Conservation (phyloP, 2,329 filamentous ascomycete genomes). For the Tothia fuscella region DNA sequence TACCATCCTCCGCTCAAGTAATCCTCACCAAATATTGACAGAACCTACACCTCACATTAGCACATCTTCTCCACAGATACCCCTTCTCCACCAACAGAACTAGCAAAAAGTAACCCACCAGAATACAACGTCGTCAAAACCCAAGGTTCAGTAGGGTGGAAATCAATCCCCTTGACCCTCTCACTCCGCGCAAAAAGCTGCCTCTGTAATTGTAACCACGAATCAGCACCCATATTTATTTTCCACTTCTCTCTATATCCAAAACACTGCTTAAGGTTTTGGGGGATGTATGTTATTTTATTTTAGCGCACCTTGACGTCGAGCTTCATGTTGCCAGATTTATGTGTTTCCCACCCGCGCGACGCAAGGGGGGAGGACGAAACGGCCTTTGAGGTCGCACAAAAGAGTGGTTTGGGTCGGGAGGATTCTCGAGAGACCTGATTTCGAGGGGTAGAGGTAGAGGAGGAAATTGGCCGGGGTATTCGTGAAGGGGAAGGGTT, state of each 20-base stretch:
- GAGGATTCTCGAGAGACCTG: too few species aligned
- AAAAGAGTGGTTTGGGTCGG: too few species aligned
- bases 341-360: not conserved
- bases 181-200: constrained; percentile 82
- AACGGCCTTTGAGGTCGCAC: too few species aligned
- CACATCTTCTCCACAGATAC: too few species aligned
- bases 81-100: too few species aligned
- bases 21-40: too few species aligned
- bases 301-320: constrained; percentile 30
- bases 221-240: constrained; percentile 28
- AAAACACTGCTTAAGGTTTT: not conserved
- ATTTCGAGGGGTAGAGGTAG: too few species aligned
- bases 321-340: constrained; percentile 33
- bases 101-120: too few species aligned
- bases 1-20: too few species aligned
- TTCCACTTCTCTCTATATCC: not conserved
- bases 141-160: constrained; percentile 53
- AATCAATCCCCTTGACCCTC: constrained; percentile 95
- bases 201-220: constrained; percentile 42
- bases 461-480: too few species aligned
- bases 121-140: constrained; percentile 90
- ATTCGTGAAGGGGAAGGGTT: too few species aligned
- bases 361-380: not conserved
- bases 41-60: too few species aligned
- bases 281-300: not conserved